Percentiles rank a stretch among this genome's conserved stretches.
Conservation (phyloP, 2,329 filamentous ascomycete species). For the Claviceps purpurea region DNA sequence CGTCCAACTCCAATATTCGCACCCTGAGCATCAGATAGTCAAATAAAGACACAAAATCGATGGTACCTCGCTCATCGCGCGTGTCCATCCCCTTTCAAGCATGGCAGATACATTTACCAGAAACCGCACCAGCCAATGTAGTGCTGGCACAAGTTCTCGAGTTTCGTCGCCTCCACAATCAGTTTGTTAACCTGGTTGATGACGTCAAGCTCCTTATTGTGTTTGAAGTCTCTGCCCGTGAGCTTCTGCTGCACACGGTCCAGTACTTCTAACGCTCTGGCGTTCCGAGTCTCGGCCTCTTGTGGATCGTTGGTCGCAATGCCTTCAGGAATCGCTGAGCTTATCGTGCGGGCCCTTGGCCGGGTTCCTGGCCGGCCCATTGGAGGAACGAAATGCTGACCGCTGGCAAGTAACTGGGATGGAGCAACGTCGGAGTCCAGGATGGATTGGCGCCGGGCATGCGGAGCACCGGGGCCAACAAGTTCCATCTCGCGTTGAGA, state of each 20-base stretch:
- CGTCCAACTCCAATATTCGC: constrained; percentile 2
- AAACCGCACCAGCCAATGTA: constrained; percentile 99
- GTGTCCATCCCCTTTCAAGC: background rate
- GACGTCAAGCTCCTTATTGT: constrained; percentile 69
- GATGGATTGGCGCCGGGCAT: constrained; percentile 54
- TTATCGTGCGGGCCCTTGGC: constrained; percentile 46
- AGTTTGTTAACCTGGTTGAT: constrained; percentile 87
- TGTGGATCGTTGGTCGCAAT: constrained; percentile 24
- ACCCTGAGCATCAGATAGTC: background rate
- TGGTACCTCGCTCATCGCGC: background rate
- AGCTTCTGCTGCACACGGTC: constrained; percentile 90
- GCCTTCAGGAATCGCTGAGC: constrained; percentile 28
- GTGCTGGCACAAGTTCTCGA: constrained; percentile 97
- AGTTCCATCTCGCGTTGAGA: constrained; percentile 45
- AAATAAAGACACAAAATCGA: background rate
- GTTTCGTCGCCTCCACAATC: constrained; percentile 85
- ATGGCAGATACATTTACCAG: constrained; percentile 45
- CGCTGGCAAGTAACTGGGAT: constrained; percentile 39
- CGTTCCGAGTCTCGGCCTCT: constrained; percentile 77
- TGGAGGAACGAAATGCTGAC: constrained; percentile 32
- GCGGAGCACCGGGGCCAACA: constrained; percentile 30
- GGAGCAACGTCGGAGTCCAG: constrained; percentile 50
- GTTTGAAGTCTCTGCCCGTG: constrained; percentile 84
- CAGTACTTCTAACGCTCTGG: constrained; percentile 80
- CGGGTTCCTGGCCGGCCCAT: constrained; percentile 39